phyloP scores from a whole-genome alignment of 805 yeast genomes.

The Jamesozyma jinghongensis region DNA sequence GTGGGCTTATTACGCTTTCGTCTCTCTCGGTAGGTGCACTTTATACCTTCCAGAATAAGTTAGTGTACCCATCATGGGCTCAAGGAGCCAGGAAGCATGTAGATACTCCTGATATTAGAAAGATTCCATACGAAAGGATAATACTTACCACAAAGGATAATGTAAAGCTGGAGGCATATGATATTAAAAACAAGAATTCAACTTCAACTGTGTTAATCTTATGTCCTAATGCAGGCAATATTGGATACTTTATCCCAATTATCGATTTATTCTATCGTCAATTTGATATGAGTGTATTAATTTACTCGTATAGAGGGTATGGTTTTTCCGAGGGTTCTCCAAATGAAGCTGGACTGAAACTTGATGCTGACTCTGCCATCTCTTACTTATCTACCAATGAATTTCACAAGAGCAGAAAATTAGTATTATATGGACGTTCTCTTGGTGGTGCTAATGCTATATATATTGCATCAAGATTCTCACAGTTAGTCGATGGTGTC shows the following conservation, averaged over 20 bases:
- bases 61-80: conserved; percentile 78
- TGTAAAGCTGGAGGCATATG: conserved; percentile 55
- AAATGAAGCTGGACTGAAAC: conserved; percentile 67
- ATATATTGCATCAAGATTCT: conserved; percentile 58
- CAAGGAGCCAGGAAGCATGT: conserved; percentile 65
- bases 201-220: conserved; percentile 61
- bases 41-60: conserved; percentile 50
- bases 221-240: conserved; percentile 94
- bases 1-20: conserved; percentile 38
- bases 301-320: conserved; percentile 86
- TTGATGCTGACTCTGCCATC: conserved; percentile 70
- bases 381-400: conserved; percentile 45
- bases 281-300: conserved; percentile 66
- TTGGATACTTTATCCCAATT: conserved; percentile 81
- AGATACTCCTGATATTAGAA: conserved; percentile 67
- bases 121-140: conserved; percentile 55
- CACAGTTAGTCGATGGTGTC: conserved; percentile 47
- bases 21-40: conserved; percentile 41
- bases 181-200: conserved; percentile 30
- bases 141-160: conserved; percentile 61
- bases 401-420: conserved; percentile 38
- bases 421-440: conserved; percentile 78
- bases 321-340: conserved; percentile 74
- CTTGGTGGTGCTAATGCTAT: conserved; percentile 93
- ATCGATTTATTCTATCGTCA: conserved; percentile 56